Conservation (phyloP, 208 protist species). For the Naegleria gruberi region DNA sequence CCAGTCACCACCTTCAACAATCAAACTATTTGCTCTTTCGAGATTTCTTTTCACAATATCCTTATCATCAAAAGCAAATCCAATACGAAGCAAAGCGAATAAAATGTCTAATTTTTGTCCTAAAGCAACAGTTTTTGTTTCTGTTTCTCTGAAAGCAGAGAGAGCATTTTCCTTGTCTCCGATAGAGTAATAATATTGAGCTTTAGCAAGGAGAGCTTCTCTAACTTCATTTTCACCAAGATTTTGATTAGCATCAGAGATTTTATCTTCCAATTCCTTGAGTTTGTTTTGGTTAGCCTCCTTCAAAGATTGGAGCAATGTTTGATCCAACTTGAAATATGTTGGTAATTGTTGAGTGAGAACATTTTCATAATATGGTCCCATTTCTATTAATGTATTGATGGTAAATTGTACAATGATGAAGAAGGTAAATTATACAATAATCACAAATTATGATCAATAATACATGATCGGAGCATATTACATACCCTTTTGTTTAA, state of each 20-base stretch:
- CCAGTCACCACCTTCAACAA: constrained; percentile 97
- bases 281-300: constrained; percentile 61
- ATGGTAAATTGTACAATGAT: neutral
- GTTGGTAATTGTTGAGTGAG: neutral
- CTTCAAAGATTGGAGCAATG: constrained; percentile 55
- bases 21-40: constrained; percentile 68
- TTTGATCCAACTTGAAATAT: neutral
- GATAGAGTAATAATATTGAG: constrained; percentile 82
- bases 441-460: neutral
- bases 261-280: constrained; percentile 63
- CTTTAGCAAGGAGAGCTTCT: constrained; percentile 79
- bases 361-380: constrained; percentile 9
- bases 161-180: constrained; percentile 86
- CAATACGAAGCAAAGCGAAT: constrained; percentile 89
- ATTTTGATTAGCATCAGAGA: constrained; percentile 87
- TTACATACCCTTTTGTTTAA: constrained; percentile 17
- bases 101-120: constrained; percentile 90
- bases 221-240: constrained; percentile 92
- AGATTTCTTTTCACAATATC: constrained; percentile 76
- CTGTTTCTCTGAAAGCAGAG: constrained; percentile 72
- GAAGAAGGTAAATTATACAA: neutral
- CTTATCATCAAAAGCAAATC: constrained; percentile 86
- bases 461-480: neutral
- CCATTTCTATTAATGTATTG: neutral
- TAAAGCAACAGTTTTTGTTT: constrained; percentile 71